A percentile compares a stretch with the other conserved stretches of the same genome.
phyloP scores from a whole-genome alignment of 2,329 filamentous ascomycete genomes.

The Simplicillium sp. region DNA sequence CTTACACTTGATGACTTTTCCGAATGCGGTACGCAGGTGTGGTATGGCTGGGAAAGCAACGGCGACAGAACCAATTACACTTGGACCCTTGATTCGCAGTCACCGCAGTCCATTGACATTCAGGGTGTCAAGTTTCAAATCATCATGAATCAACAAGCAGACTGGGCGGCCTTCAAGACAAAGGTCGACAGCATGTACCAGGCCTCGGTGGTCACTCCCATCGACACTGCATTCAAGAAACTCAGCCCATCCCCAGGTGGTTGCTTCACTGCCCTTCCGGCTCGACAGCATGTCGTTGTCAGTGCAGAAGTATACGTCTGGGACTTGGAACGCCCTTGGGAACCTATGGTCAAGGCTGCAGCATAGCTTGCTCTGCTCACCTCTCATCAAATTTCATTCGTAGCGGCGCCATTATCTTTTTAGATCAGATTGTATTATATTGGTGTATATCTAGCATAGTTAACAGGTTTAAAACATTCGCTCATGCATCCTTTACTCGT shows the following conservation, averaged over 20 bases:
- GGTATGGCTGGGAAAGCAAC: slow-evolving; percentile 30
- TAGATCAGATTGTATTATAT: background rate
- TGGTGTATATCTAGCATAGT: background rate
- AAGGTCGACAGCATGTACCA: slow-evolving; percentile 23
- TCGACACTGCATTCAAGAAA: slow-evolving; percentile 17
- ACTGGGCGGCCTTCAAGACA: slow-evolving; percentile 20
- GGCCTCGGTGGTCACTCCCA: slow-evolving; percentile 16
- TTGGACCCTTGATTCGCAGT: slow-evolving; percentile 26
- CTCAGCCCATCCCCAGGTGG: slow-evolving; percentile 14
- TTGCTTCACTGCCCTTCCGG: slow-evolving; percentile 15
- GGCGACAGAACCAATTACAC: slow-evolving; percentile 25
- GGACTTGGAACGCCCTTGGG: slow-evolving; percentile 30
- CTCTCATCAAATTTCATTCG: background rate
- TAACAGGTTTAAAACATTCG: background rate
- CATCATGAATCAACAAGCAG: slow-evolving; percentile 24
- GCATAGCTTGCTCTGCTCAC: slow-evolving; percentile 13
- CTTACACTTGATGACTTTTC: slow-evolving; percentile 29
- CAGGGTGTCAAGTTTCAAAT: slow-evolving; percentile 29
- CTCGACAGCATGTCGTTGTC: slow-evolving; percentile 25
- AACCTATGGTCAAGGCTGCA: slow-evolving; percentile 30
- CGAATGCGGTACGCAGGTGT: slow-evolving; percentile 26
- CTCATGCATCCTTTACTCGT: slow-evolving; percentile 2
- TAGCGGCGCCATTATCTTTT: slow-evolving; percentile 3
- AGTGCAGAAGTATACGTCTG: slow-evolving; percentile 30
- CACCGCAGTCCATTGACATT: slow-evolving; percentile 23